These are phyloP conservation scores for Talaromyces piceae DNA, from an alignment of 2,329 filamentous ascomycete genomes.

Conservation along the genomic window DNA sequence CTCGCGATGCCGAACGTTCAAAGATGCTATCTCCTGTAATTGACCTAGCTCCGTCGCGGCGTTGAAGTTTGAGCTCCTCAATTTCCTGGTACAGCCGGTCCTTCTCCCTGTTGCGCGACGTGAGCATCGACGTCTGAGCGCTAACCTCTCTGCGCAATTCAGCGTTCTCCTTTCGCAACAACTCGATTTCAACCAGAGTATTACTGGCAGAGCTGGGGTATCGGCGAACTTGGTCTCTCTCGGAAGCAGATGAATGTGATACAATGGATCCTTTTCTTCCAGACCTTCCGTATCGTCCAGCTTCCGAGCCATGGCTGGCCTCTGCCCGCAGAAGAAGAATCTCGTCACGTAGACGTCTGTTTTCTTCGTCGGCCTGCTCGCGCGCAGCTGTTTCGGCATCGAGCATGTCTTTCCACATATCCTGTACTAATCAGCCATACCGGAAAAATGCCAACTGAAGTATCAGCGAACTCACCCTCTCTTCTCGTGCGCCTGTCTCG, in stretches of 20 bases:
- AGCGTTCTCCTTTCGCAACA: constrained; percentile 84
- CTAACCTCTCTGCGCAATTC: constrained; percentile 87
- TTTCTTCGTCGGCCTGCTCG: constrained; percentile 86
- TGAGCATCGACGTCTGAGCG: constrained; percentile 95
- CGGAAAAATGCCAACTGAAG: not conserved
- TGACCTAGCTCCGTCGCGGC: constrained; percentile 53
- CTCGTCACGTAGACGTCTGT: constrained; percentile 75
- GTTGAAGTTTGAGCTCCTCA: constrained; percentile 85
- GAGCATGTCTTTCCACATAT: constrained; percentile 91
- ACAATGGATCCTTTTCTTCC: constrained; percentile 30
- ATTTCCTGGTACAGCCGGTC: constrained; percentile 94
- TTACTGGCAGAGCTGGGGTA: constrained; percentile 54
- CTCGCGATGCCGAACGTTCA: constrained; percentile 85
- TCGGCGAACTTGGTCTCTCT: constrained; percentile 23
- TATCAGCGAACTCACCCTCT: constrained; percentile 34
- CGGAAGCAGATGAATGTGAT: constrained; percentile 30
- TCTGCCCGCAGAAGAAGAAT: constrained; percentile 59
- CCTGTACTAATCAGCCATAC: constrained; percentile 37
- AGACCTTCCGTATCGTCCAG: constrained; percentile 25
- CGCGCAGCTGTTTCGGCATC: constrained; percentile 84
- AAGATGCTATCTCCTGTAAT: constrained; percentile 78
- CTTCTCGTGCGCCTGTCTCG: constrained; percentile 42
- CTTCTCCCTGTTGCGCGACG: constrained; percentile 89
- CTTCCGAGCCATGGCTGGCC: constrained; percentile 20
- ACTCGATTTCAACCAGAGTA: constrained; percentile 72